A percentile compares a stretch with the other conserved stretches of the same genome.
Evolutionary conservation across 371 early-diverging fungal species (phyloP).

Genomic region (Apophysomyces variabilis): DNA sequence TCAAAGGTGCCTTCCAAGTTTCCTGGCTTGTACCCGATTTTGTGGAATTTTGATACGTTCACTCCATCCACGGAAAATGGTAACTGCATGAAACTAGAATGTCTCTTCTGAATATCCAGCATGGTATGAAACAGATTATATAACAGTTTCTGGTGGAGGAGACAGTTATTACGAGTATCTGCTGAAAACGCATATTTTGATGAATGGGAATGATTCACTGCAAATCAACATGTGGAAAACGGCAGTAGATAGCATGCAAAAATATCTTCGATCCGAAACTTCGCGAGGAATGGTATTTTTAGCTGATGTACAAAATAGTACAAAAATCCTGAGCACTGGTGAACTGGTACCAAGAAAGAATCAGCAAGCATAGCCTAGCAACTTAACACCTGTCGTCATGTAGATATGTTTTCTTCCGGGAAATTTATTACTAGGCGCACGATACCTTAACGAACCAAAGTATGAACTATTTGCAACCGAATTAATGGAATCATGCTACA

Average conservation of each 20-base stretch:
- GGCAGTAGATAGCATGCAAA: slow-evolving; percentile 48
- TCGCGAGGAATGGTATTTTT: slow-evolving; percentile 37
- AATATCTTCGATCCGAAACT: slow-evolving; percentile 48
- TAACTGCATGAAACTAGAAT: neutral
- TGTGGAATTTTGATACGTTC: slow-evolving; percentile 37
- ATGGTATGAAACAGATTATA: slow-evolving; percentile 25
- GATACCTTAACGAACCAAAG: slow-evolving; percentile 31
- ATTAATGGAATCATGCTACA: slow-evolving; percentile 45
- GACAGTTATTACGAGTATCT: slow-evolving; percentile 93
- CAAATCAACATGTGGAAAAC: slow-evolving; percentile 47
- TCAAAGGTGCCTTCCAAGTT: slow-evolving; percentile 47
- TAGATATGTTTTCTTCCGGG: slow-evolving; percentile 55
- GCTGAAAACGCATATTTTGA: slow-evolving; percentile 68
- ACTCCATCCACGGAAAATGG: slow-evolving; percentile 38
- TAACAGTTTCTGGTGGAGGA: slow-evolving; percentile 66
- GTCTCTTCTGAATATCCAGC: no score
- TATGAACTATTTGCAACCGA: slow-evolving; percentile 35
- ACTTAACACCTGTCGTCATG: neutral
- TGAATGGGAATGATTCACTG: slow-evolving; percentile 55
- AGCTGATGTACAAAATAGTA: slow-evolving; percentile 36
- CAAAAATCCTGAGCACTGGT: slow-evolving; percentile 37
- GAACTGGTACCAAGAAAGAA: slow-evolving; percentile 38
- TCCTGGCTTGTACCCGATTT: slow-evolving; percentile 81
- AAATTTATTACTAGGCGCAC: slow-evolving; percentile 45
- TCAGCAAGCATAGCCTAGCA: slow-evolving; percentile 20